Percentiles rank a stretch among this genome's conserved stretches.
phyloP scores from a whole-genome alignment of 495 filamentous ascomycete species.

The Tuber microsphaerosporum region DNA sequence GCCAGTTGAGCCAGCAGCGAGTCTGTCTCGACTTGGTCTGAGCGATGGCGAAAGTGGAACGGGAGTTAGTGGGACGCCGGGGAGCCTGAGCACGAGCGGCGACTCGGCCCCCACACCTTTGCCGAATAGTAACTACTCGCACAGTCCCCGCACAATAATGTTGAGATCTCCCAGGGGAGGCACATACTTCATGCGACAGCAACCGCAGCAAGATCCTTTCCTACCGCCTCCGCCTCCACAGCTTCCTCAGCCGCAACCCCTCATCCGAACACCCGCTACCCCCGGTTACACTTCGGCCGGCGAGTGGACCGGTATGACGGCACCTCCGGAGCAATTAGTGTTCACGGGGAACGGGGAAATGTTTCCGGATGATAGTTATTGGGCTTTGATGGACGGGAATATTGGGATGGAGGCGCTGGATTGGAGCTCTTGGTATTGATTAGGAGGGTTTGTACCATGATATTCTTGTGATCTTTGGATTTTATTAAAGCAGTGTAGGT shows the following conservation, averaged over 20 bases:
- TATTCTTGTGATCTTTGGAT: background rate
- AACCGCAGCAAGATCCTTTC: background rate
- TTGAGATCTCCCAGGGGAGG: background rate
- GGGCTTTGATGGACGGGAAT: slow-evolving; percentile 24
- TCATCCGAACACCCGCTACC: background rate
- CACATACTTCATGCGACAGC: background rate
- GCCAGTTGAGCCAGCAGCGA: slow-evolving; percentile 14
- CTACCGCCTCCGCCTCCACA: background rate
- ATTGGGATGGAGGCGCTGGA: background rate
- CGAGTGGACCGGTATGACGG: background rate
- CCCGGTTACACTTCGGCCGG: background rate
- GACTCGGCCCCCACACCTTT: background rate
- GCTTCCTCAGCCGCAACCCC: background rate
- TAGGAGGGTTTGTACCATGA: background rate
- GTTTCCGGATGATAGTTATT: slow-evolving; percentile 35
- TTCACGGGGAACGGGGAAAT: slow-evolving; percentile 28
- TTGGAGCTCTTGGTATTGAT: background rate
- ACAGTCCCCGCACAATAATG: background rate
- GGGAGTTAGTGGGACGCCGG: background rate
- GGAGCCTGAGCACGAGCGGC: background rate
- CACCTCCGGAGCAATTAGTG: background rate
- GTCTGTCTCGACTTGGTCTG: background rate
- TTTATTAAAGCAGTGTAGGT: background rate
- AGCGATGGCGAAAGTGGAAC: background rate
- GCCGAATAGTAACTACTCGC: background rate